Evolutionary conservation across 2,329 filamentous ascomycete genomes (phyloP), one percentile per base, ranked within the genome.

Genomic region (Penicillium sp.): DNA sequence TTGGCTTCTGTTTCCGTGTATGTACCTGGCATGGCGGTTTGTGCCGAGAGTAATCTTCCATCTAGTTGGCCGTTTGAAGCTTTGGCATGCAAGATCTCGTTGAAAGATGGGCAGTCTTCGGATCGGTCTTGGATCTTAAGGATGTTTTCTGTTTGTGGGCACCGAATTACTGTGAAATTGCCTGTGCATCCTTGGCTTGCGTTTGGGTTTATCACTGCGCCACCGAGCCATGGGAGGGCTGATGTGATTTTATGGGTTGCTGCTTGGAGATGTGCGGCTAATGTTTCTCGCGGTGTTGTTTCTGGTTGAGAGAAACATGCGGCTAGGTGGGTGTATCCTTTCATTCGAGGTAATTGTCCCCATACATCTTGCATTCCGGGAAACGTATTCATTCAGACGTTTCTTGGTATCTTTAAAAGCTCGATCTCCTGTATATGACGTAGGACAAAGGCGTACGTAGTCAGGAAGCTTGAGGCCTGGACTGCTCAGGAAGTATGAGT

Each of bases 151-250:
- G 53, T 47, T 14, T 22, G 5, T 6, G 45, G 6, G n/a, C n/a
- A 47, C 16, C 9, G 43, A 2, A 29, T 48, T 6, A 58, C 31
- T 19, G 27, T 35, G 21, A 59, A 59, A 8, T 5, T 43, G 21
- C 57, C 57, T 10, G 57, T 43, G 21, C 41, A 29, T 29, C 37
- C 53, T 14, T 35, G 14, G 62, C 58, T 21, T 64, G 62, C 19
- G 48, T 62, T 46, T 56, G 59, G 19, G 48, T 58, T 58, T 21
- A 67, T 21, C 1, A 69, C 63, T 46, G 60, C 49, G 2, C 61
- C 61, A 1, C 56, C 62, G n/a, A 70, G 35, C 67, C 67, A 70
- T 22, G 68, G 67, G 13, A 63, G 29, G 56, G 52, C 50, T 3
- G 52, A 26, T 8, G 45, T 59, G 26, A 67, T 44, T 22, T 56